Percentiles rank a stretch among this genome's conserved stretches.
Evolutionary conservation across 768 basidiomycete species (phyloP).

Genomic region (Russula dissimulans): DNA sequence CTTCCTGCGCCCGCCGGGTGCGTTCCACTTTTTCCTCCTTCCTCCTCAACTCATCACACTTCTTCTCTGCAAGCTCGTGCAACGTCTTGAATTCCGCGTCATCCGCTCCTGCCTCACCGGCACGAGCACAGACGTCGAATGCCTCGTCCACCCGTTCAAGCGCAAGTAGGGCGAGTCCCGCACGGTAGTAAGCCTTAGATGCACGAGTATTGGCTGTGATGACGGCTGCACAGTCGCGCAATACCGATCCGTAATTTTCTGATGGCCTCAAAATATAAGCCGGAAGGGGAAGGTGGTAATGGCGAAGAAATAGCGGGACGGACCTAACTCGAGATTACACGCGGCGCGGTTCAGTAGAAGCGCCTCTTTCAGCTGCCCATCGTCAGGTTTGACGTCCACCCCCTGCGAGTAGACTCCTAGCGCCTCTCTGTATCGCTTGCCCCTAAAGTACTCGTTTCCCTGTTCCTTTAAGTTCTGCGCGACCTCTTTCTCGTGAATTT

Average conservation of each 20-base stretch:
- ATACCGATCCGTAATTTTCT: slow-evolving; percentile 86
- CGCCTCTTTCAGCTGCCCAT: slow-evolving; percentile 47
- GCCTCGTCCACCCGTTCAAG: slow-evolving; percentile 75
- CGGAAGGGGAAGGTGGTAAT: background rate
- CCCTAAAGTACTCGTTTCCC: slow-evolving; percentile 90
- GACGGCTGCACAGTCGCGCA: slow-evolving; percentile 76
- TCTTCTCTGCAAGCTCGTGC: slow-evolving; percentile 38
- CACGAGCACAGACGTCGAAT: slow-evolving; percentile 69
- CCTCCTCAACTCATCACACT: slow-evolving; percentile 41
- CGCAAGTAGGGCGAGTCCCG: slow-evolving; percentile 63
- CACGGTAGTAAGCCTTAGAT: slow-evolving; percentile 83
- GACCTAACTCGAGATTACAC: slow-evolving; percentile 83
- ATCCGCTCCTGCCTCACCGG: slow-evolving; percentile 47
- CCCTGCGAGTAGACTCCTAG: slow-evolving; percentile 85
- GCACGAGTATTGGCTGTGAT: slow-evolving; percentile 52
- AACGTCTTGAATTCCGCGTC: slow-evolving; percentile 46
- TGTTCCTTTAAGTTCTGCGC: slow-evolving; percentile 91
- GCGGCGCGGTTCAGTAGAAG: slow-evolving; percentile 87
- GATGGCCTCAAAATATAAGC: background rate
- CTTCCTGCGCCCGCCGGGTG: slow-evolving; percentile 41
- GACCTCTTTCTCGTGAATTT: slow-evolving; percentile 47
- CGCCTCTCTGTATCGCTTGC: slow-evolving; percentile 82
- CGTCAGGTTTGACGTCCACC: slow-evolving; percentile 72
- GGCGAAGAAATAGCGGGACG: slow-evolving; percentile 21
- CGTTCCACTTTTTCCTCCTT: slow-evolving; percentile 44